Evolutionary conservation across 371 early-diverging fungal species (phyloP).

Genomic region (Saksenaea vasiformis): DNA sequence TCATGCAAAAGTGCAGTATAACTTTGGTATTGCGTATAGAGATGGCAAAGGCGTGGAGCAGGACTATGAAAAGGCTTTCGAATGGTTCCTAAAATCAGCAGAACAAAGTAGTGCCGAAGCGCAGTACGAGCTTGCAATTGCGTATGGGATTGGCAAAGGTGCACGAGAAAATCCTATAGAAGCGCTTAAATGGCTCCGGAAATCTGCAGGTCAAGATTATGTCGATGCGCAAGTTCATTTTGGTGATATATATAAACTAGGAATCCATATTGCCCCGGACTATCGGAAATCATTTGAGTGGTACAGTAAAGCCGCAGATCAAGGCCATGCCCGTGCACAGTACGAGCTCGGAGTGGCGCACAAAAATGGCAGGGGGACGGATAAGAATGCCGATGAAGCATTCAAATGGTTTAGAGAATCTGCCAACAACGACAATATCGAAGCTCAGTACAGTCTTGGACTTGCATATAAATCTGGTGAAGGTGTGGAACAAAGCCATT

Average conservation of each 20-base stretch:
- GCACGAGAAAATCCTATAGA: too few species aligned
- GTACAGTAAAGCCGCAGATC: constrained; percentile 45
- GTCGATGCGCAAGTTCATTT: too few species aligned
- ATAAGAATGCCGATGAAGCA: constrained; percentile 66
- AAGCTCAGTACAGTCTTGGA: too few species aligned
- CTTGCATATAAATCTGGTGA: too few species aligned
- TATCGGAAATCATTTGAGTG: constrained; percentile 13
- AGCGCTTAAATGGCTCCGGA: too few species aligned
- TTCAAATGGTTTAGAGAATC: constrained; percentile 76
- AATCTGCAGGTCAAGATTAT: too few species aligned
- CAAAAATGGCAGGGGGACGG: constrained; percentile 64
- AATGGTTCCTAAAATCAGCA: constrained; percentile 37
- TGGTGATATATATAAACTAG: too few species aligned
- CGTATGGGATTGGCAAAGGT: too few species aligned
- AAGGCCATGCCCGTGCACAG: constrained; percentile 59
- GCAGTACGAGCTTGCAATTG: too few species aligned
- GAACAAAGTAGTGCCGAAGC: constrained; percentile 8
- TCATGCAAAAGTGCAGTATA: constrained; percentile 58
- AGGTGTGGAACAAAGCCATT: too few species aligned
- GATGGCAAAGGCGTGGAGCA: constrained; percentile 8
- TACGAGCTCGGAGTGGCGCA: constrained; percentile 83
- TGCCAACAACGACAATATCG: constrained; percentile 61
- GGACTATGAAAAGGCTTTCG: constrained; percentile 36
- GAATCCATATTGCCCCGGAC: too few species aligned
- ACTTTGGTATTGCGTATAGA: constrained; percentile 24